A percentile compares a stretch with the other conserved stretches of the same genome.
phyloP scores from a whole-genome alignment of 208 protist genomes.

The Phytomonas serpens region DNA sequence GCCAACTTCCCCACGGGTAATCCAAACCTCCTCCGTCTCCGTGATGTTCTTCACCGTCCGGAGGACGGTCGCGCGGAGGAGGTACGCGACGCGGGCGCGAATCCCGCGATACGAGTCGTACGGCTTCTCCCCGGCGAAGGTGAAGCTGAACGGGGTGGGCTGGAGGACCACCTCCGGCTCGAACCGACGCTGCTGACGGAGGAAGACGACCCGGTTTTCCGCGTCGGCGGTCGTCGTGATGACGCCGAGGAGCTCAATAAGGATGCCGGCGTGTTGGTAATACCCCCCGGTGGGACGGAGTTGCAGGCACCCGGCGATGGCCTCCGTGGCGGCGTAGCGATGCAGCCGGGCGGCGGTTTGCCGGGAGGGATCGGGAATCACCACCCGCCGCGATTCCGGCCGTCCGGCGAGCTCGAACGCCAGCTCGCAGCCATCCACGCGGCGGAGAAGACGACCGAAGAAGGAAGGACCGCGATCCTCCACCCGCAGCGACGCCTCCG shows the following conservation, averaged over 20 bases:
- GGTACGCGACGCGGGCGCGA: constrained; percentile 60
- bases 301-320: constrained; percentile 42
- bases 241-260: constrained; percentile 55
- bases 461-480: constrained; percentile 47
- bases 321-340: constrained; percentile 38
- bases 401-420: neutral
- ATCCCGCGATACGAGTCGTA: constrained; percentile 83
- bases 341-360: constrained; percentile 16
- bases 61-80: constrained; percentile 47
- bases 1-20: too few relatives aligned
- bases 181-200: constrained; percentile 63
- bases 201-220: constrained; percentile 25
- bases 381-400: neutral
- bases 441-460: constrained; percentile 49
- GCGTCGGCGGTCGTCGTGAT: constrained; percentile 25
- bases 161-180: constrained; percentile 47
- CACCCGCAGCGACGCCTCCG: constrained; percentile 34
- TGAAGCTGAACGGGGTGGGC: constrained; percentile 51
- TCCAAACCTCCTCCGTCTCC: constrained; percentile 62
- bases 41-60: constrained; percentile 62
- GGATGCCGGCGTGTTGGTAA: constrained; percentile 65
- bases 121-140: constrained; percentile 59
- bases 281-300: constrained; percentile 43
- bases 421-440: constrained; percentile 67
- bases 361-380: constrained; percentile 34